These are phyloP conservation scores for Aspergillus arachidicola DNA, from an alignment of 2,329 filamentous ascomycete species.

Conservation along the genomic window DNA sequence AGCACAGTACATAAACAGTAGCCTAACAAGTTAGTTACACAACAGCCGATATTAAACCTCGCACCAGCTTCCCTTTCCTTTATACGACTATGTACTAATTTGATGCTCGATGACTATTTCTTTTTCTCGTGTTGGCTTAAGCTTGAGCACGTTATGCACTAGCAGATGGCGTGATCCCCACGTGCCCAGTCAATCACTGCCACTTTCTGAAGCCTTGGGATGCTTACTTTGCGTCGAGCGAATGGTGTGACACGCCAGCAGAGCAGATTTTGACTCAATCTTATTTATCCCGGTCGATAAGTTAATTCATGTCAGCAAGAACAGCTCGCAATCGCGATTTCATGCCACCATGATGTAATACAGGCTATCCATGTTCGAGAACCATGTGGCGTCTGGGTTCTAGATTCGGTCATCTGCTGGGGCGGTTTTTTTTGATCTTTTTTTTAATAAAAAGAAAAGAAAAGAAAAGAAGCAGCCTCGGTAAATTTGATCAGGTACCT, in stretches of 20 bases:
- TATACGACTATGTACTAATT: neutral
- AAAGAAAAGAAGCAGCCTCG: too few species aligned
- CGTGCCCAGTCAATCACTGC: neutral
- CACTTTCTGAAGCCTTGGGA: neutral
- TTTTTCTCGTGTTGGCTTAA: conserved; percentile 7
- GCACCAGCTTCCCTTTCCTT: neutral
- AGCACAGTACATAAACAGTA: neutral
- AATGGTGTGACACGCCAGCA: neutral
- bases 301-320: too few species aligned
- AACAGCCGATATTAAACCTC: neutral
- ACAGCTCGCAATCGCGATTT: neutral
- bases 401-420: neutral
- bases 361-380: neutral
- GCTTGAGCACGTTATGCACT: conserved; percentile 18
- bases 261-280: neutral
- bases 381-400: neutral
- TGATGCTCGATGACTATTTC: neutral
- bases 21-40: neutral
- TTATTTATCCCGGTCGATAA: neutral
- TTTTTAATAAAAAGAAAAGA: too few species aligned
- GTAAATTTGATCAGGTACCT: neutral
- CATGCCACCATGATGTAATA: neutral
- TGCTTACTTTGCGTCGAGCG: neutral
- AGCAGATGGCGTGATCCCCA: conserved; percentile 16
- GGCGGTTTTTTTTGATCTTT: too few species aligned